Conservation (phyloP, 2,329 filamentous ascomycete genomes). For the Colletotrichum sp. region DNA sequence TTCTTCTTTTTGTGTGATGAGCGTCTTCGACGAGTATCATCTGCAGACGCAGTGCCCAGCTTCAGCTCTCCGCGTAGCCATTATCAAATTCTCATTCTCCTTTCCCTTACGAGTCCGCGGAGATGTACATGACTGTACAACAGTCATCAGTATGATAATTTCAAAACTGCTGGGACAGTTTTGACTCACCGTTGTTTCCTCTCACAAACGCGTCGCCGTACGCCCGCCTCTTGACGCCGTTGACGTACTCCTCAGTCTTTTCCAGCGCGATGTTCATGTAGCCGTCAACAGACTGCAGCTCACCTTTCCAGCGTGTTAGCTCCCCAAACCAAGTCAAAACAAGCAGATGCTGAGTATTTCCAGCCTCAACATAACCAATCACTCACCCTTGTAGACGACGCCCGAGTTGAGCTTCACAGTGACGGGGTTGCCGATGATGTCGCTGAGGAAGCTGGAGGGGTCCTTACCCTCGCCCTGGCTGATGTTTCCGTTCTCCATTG, state of each 20-base stretch:
- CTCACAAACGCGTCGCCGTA: slow-evolving; percentile 96
- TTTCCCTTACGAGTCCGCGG: slow-evolving; percentile 58
- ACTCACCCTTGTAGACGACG: slow-evolving; percentile 90
- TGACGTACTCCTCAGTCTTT: slow-evolving; percentile 90
- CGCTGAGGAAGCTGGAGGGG: slow-evolving; percentile 89
- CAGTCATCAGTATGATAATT: slow-evolving; percentile 19
- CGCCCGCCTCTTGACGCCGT: slow-evolving; percentile 79
- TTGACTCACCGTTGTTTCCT: slow-evolving; percentile 84
- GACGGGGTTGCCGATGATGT: slow-evolving; percentile 93
- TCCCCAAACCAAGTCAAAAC: not conserved
- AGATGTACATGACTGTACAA: slow-evolving; percentile 70
- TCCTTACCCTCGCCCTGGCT: slow-evolving; percentile 79
- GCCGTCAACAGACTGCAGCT: slow-evolving; percentile 95
- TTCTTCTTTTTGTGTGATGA: not conserved
- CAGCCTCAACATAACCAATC: not conserved
- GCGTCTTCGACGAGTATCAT: not conserved
- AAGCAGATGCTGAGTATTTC: not conserved
- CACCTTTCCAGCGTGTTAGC: slow-evolving; percentile 60
- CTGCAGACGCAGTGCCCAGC: not conserved
- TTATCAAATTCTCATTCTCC: not conserved
- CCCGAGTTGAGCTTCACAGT: slow-evolving; percentile 99
- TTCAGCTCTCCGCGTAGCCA: not conserved
- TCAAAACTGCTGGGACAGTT: not conserved
- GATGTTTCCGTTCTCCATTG: slow-evolving; percentile 77
- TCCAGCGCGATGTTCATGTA: slow-evolving; percentile 99